Conservation (phyloP, 2,329 filamentous ascomycete species). For the Colletotrichum zoysiae region DNA sequence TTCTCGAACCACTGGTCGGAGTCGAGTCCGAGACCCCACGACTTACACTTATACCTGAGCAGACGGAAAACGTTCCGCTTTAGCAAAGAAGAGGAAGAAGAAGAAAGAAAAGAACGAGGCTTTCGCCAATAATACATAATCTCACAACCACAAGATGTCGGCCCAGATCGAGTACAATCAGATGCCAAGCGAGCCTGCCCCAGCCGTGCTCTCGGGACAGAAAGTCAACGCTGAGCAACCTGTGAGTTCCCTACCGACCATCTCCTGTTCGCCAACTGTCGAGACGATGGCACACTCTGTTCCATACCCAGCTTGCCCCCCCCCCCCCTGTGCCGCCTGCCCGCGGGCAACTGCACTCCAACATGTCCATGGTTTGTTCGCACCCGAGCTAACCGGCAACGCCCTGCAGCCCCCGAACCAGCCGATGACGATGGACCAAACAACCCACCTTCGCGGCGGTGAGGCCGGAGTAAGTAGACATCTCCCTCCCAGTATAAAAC, state of each 20-base stretch:
- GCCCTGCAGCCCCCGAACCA: conserved; percentile 48
- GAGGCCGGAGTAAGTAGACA: conserved; percentile 51
- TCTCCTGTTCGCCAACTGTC: background rate
- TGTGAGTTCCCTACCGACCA: conserved; percentile 46
- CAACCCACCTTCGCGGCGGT: conserved; percentile 50
- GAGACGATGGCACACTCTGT: background rate
- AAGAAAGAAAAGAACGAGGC: background rate
- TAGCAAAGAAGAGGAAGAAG: background rate
- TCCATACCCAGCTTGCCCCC: background rate
- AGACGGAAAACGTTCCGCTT: background rate
- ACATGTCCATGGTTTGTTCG: no score
- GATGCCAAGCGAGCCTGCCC: conserved; percentile 52
- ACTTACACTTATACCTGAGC: background rate
- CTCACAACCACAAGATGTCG: conserved; percentile 20
- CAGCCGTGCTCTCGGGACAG: conserved; percentile 46
- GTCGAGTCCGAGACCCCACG: background rate
- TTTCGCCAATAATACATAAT: conserved; percentile 25
- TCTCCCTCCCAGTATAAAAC: background rate
- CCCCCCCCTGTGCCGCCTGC: background rate
- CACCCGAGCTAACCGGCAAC: conserved; percentile 3
- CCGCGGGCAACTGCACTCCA: background rate
- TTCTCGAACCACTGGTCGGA: conserved; percentile 9
- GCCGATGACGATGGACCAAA: conserved; percentile 51
- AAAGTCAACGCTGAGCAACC: conserved; percentile 51
- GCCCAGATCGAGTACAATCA: conserved; percentile 43